phyloP scores from a whole-genome alignment of 129 eudicot species.

The carrot (Daucus carota) region DH1_v3.0 NC_030385.2:46722501-46723000 shows the following conservation, averaged over 20 bases:
- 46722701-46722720: background rate
- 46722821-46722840: background rate
- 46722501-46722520: conserved; percentile 89
- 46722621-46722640: background rate
- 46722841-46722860: background rate
- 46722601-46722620: too few species aligned
- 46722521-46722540: conserved; percentile 89
- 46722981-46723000: too few species aligned
- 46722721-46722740: background rate
- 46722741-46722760: background rate
- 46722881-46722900: background rate
- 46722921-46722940: too few species aligned
- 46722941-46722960: too few species aligned
- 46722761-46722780: background rate
- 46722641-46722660: background rate
- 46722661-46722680: background rate
- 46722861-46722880: too few species aligned
- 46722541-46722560: conserved; percentile 66
- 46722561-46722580: background rate
- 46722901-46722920: too few species aligned
- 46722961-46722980: too few species aligned
- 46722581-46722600: background rate
- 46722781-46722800: background rate
- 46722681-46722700: background rate
- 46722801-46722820: background rate